Evolutionary conservation across 1,284 basidiomycete genomes (phyloP), one percentile per base, ranked within the genome.

Genomic region (Sanguinoderma infundibulare): DNA sequence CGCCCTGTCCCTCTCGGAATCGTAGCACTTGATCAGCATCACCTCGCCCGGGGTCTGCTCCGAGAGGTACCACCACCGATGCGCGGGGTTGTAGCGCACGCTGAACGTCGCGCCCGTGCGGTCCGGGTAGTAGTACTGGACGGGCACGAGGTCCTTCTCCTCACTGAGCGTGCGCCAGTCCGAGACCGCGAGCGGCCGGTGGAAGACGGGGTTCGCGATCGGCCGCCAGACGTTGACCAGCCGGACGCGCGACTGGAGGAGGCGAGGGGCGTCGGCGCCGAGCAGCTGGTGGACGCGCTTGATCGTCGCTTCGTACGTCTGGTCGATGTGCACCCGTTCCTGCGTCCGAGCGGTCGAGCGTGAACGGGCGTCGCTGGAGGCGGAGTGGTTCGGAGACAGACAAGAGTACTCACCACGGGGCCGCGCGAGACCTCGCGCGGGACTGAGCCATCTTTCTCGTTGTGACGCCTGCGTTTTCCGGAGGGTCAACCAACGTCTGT

Each of bases 161-260:
- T 60, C 61, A 63, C 68, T 65, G 51, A 70, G 68, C 2, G 74
- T 72, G 38, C 78, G 74, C 55, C 74, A 82, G 65, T 85, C 84
- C 0, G 76, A 77, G 2, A 85, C 70, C 0, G 81, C 81, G 51
- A 86, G 78, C 0, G 85, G 85, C 61, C 72, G 72, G 64, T 86
- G 80, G 28, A 74, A 70, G 12, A 81, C 83, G 2, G 79, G 65
- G 54, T 81, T 74, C 6, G 67, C 73, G 56, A 86, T 79, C 1
- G 84, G 83, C 34, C 83, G 76, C 84, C 84, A 85, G 61, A 84
- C 76, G 69, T 86, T 86, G 75, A 86, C 80, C 59, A 86, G 77
- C 55, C n/a, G n/a, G n/a, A n/a, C n/a, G n/a, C n/a, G n/a, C n/a
- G n/a, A n/a, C n/a, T n/a, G n/a, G n/a, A n/a, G n/a, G n/a, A n/a